Conservation (phyloP, 78 protist genomes). For the Emiliania huxleyi region DNA sequence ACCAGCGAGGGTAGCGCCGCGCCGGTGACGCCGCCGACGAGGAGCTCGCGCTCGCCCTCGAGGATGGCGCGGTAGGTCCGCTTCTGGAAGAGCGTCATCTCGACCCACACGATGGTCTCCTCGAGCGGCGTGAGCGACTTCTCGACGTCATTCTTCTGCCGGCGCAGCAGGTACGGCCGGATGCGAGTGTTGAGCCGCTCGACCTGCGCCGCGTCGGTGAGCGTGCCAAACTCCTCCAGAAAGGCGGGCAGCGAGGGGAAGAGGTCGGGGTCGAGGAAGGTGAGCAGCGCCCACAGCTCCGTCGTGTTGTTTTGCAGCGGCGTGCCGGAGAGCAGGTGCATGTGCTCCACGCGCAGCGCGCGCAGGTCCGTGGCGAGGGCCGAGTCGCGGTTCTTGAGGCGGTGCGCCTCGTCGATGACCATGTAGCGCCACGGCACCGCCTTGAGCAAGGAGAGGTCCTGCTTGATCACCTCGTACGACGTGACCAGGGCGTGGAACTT, state of each 20-base stretch:
- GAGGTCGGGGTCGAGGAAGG: conserved; percentile 71
- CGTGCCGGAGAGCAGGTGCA: conserved; percentile 70
- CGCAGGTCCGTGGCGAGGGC: background rate
- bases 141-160: conserved; percentile 90
- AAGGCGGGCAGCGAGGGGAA: conserved; percentile 48
- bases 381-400: conserved; percentile 21
- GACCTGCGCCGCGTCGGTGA: conserved; percentile 23
- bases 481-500: conserved; percentile 36
- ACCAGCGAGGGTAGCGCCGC: conserved; percentile 57
- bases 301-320: conserved; percentile 86
- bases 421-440: background rate
- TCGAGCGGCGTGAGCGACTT: conserved; percentile 77
- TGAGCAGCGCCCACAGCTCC: conserved; percentile 84
- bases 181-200: background rate
- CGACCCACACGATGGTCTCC: conserved; percentile 83
- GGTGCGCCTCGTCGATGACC: conserved; percentile 62
- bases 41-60: conserved; percentile 66
- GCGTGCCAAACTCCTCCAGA: conserved; percentile 14
- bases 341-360: background rate
- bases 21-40: conserved; percentile 24
- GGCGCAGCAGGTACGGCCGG: conserved; percentile 60
- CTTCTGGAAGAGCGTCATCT: conserved; percentile 69
- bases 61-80: conserved; percentile 85
- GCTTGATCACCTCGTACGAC: conserved; percentile 20
- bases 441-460: background rate